Conservation (phyloP, 164 flowering plant genomes). For the Macadamia tetraphylla region DNA sequence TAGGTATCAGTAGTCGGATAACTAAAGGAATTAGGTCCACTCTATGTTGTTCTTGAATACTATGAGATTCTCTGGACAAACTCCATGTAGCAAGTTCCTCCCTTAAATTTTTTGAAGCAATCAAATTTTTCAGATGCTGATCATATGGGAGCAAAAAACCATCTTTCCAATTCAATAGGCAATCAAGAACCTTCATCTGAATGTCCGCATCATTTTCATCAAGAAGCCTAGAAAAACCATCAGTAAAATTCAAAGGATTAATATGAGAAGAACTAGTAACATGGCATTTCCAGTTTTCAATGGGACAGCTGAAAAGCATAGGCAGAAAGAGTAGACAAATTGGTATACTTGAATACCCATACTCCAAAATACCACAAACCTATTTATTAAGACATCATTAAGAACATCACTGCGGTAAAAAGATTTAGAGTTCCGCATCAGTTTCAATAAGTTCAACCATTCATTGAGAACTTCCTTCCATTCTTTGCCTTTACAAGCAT, state of each 20-base stretch:
- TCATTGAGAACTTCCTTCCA: slow-evolving; percentile 80
- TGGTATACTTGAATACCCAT: neutral
- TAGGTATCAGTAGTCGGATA: slow-evolving; percentile 62
- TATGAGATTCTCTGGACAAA: slow-evolving; percentile 57
- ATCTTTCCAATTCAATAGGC: slow-evolving; percentile 74
- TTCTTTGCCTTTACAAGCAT: slow-evolving; percentile 57
- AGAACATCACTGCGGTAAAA: slow-evolving; percentile 44
- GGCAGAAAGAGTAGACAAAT: neutral
- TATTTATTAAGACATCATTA: slow-evolving; percentile 60
- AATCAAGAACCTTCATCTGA: slow-evolving; percentile 79
- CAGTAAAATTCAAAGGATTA: slow-evolving; percentile 4
- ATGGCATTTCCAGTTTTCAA: slow-evolving; percentile 1
- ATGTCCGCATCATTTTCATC: slow-evolving; percentile 81
- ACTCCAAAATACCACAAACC: slow-evolving; percentile 36
- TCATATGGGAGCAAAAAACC: slow-evolving; percentile 59
- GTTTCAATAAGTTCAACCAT: slow-evolving; percentile 71
- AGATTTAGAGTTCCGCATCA: slow-evolving; percentile 60
- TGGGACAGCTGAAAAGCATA: neutral
- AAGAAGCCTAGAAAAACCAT: slow-evolving; percentile 54
- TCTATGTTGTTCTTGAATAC: slow-evolving; percentile 64
- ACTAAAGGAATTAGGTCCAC: slow-evolving; percentile 53
- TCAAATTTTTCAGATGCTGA: slow-evolving; percentile 68
- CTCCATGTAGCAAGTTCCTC: slow-evolving; percentile 91
- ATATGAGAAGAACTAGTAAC: slow-evolving; percentile 1
- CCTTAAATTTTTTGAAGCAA: slow-evolving; percentile 51